Base-by-base conservation (phyloP, 1,284 basidiomycete species). In the Malassezia sp. region DNA sequence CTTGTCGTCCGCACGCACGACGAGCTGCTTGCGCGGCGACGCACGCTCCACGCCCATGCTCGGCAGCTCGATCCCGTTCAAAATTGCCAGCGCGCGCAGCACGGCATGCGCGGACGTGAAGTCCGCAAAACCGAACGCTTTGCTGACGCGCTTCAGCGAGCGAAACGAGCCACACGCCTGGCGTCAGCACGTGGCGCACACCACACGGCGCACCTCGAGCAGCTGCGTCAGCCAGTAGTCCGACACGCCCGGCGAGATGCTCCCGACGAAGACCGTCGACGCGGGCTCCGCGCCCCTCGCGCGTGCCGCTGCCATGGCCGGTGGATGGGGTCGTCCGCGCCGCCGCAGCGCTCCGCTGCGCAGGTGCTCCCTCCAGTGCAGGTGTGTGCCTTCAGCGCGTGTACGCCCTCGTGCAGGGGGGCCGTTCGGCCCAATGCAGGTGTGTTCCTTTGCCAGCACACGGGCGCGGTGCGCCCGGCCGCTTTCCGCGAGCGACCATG, bases 111-210 rank as follows among this genome's bases (percentile, higher is more conserved):
- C 84, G 48, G 86, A 85, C 65, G 88, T 84, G 63, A 80, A 93
- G 65, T 87, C 83, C 29, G 87, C 88, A 70, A 95, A 96, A 3
- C 87, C 90, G 63, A 95, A 95, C 2, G 86, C 86, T 73, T 90
- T 87, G 3, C 86, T 86, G 11, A 90, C 80, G 8, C 88, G 80
- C 62, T 91, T 95, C 72, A 93, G 84, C 4, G 83, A 84, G 49
- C 80, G 80, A 42, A 93, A 75, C 2, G 80, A 78, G 18, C 90
- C 90, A 67, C 89, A 95, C 20, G 88, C 80, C 88, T 15, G 22
- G 9, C 31, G 47, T 30, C 52, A 41, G 32, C 22, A 38, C 24
- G 17, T 40, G 34, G 17, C 5, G n/a, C 21, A 14, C 27, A 38
- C 14, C 1, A 22, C n/a, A 36, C 1, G 12, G 77, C 83, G 62